Percentiles rank a stretch among this genome's conserved stretches.
Conservation (phyloP, 2,329 filamentous ascomycete species). For the Hypoxylon rubiginosum region DNA sequence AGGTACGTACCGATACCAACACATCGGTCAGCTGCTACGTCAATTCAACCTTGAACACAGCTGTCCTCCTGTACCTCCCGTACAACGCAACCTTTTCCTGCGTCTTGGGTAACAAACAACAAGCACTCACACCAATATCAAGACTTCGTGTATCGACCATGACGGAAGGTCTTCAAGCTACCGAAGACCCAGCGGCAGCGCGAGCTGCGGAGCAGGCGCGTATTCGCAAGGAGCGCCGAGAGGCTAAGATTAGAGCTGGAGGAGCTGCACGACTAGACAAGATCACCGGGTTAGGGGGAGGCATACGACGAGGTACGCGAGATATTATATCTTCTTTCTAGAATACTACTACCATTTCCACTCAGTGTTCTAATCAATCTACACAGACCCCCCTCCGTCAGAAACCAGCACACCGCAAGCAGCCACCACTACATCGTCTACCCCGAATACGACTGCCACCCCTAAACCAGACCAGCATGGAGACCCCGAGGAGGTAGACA, state of each 20-base stretch:
- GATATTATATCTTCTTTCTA: slow-evolving; percentile 20
- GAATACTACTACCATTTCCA: no score
- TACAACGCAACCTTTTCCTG: slow-evolving; percentile 10
- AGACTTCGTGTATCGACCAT: slow-evolving; percentile 34
- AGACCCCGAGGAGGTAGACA: slow-evolving; percentile 83
- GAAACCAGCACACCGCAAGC: slow-evolving; percentile 49
- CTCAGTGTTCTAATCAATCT: background rate
- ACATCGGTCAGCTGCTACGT: slow-evolving; percentile 34
- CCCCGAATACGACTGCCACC: slow-evolving; percentile 52
- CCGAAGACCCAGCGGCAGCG: slow-evolving; percentile 64
- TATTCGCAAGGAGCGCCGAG: slow-evolving; percentile 81
- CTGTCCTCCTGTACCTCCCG: slow-evolving; percentile 35
- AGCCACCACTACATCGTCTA: slow-evolving; percentile 48
- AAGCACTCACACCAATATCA: slow-evolving; percentile 1
- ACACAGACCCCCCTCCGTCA: slow-evolving; percentile 48
- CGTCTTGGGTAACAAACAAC: slow-evolving; percentile 24
- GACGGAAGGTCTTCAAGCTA: slow-evolving; percentile 47
- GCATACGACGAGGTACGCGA: slow-evolving; percentile 61
- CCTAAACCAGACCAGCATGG: slow-evolving; percentile 57
- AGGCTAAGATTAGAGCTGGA: slow-evolving; percentile 82
- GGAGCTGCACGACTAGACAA: slow-evolving; percentile 78
- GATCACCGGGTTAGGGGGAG: slow-evolving; percentile 79
- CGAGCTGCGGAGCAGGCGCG: slow-evolving; percentile 76
- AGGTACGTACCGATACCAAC: slow-evolving; percentile 21
- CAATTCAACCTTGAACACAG: slow-evolving; percentile 35